Percentiles rank a stretch among this genome's conserved stretches.
Conservation (phyloP, 2,329 filamentous ascomycete genomes). For the Penicillium sp. region DNA sequence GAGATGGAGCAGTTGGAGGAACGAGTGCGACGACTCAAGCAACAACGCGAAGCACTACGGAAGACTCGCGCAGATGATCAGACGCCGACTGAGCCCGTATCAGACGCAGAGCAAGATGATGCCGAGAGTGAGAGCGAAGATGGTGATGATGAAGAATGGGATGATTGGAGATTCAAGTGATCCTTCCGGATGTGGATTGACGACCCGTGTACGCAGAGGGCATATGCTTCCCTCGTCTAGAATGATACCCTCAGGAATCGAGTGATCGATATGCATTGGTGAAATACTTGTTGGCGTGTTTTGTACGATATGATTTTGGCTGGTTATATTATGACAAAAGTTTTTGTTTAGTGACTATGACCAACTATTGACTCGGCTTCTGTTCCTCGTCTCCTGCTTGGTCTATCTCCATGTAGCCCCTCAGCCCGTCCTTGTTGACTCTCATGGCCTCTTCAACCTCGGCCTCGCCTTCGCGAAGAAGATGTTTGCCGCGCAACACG, state of each 20-base stretch:
- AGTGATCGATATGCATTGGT: conserved; percentile 19
- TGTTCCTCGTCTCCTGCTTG: conserved; percentile 9
- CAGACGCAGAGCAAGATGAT: conserved; percentile 28
- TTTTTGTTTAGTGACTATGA: conserved; percentile 6
- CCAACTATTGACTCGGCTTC: conserved; percentile 10
- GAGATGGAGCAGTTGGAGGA: conserved; percentile 80
- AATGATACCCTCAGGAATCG: conserved; percentile 38
- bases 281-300: conserved; percentile 9
- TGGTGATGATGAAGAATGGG: conserved; percentile 57
- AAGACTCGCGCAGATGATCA: conserved; percentile 35
- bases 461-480: conserved; percentile 46
- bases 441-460: conserved; percentile 49
- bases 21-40: conserved; percentile 68
- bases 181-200: conserved; percentile 21
- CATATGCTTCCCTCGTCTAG: conserved; percentile 30
- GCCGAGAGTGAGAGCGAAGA: conserved; percentile 54
- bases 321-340: conserved; percentile 4
- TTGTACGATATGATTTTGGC: conserved; percentile 13
- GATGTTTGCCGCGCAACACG: conserved; percentile 43
- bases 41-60: conserved; percentile 69
- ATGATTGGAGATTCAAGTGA: conserved; percentile 46
- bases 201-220: conserved; percentile 25
- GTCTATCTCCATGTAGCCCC: conserved; percentile 41
- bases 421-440: conserved; percentile 45
- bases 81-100: conserved; percentile 28